These are phyloP conservation scores for Phaeomoniella chlamydospora DNA, from an alignment of 2,329 filamentous ascomycete genomes.

Conservation along the genomic window DNA sequence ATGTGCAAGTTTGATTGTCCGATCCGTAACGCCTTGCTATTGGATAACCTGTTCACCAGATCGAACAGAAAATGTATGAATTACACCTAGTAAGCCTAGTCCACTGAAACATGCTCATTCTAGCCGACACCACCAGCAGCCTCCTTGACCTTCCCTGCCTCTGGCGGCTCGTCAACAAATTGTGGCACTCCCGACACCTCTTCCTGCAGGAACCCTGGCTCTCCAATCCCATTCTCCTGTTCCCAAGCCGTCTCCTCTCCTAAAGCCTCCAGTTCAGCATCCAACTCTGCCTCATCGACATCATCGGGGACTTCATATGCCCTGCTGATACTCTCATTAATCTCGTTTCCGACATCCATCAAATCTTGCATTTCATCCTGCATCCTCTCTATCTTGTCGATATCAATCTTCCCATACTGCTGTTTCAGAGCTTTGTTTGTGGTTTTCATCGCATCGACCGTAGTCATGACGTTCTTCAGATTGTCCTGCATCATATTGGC, in stretches of 20 bases:
- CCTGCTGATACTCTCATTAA: constrained; percentile 82
- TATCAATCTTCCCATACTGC: constrained; percentile 94
- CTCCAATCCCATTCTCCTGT: constrained; percentile 40
- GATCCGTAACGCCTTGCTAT: no score
- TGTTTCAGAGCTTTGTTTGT: constrained; percentile 85
- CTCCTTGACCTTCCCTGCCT: constrained; percentile 66
- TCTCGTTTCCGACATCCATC: constrained; percentile 95
- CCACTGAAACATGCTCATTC: no score
- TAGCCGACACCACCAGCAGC: constrained; percentile 38
- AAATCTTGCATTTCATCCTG: constrained; percentile 99
- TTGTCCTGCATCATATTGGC: constrained; percentile 98
- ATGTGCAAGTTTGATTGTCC: no score
- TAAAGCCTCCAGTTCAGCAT: constrained; percentile 88
- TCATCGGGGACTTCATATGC: constrained; percentile 94
- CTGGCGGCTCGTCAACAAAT: constrained; percentile 85
- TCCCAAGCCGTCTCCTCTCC: constrained; percentile 91
- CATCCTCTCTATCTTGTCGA: constrained; percentile 93
- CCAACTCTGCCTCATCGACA: constrained; percentile 89
- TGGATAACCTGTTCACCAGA: no score
- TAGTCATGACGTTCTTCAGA: constrained; percentile 95
- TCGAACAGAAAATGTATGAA: no score
- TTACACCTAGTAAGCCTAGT: no score
- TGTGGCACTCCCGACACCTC: constrained; percentile 59
- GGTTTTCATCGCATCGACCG: constrained; percentile 92
- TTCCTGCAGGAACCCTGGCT: constrained; percentile 77